Evolutionary conservation across 495 filamentous ascomycete species (phyloP).

Genomic region (Penicillium manginii): DNA sequence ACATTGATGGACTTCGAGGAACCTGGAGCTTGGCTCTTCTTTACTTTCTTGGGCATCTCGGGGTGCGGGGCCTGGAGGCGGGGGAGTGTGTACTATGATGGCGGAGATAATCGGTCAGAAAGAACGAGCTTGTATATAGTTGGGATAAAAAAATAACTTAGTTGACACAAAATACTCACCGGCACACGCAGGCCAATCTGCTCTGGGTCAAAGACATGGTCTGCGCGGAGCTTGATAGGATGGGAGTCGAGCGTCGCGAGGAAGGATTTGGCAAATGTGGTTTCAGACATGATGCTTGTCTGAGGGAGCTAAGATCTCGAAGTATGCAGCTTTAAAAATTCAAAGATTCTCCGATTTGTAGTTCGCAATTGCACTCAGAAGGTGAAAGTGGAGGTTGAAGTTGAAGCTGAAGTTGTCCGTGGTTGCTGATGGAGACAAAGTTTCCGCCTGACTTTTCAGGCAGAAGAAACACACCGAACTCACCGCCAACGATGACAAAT

Average conservation of each 20-base stretch:
- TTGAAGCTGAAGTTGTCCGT: too few species aligned
- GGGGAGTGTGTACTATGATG: slow-evolving; percentile 46
- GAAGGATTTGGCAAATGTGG: slow-evolving; percentile 81
- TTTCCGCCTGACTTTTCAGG: slow-evolving; percentile 13
- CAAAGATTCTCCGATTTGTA: too few species aligned
- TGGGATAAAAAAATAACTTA: too few species aligned
- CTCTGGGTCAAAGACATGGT: slow-evolving; percentile 84
- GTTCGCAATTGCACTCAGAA: neutral
- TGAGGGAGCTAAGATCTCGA: too few species aligned
- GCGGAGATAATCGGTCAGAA: neutral
- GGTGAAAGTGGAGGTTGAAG: neutral
- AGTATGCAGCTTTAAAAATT: too few species aligned
- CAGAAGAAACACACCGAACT: neutral
- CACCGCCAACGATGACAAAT: slow-evolving; percentile 38
- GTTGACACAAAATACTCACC: slow-evolving; percentile 53
- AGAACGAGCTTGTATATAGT: neutral
- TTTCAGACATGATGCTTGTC: slow-evolving; percentile 70
- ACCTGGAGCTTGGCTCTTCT: slow-evolving; percentile 45
- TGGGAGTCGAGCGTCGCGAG: slow-evolving; percentile 76
- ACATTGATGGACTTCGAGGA: slow-evolving; percentile 58
- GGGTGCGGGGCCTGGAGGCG: slow-evolving; percentile 52
- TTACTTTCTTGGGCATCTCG: slow-evolving; percentile 53
- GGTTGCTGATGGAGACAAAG: too few species aligned
- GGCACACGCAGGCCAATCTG: slow-evolving; percentile 69
- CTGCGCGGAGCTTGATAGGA: slow-evolving; percentile 74